phyloP scores from a whole-genome alignment of 2,329 filamentous ascomycete species.

The Pestalotiopsis sp. region DNA sequence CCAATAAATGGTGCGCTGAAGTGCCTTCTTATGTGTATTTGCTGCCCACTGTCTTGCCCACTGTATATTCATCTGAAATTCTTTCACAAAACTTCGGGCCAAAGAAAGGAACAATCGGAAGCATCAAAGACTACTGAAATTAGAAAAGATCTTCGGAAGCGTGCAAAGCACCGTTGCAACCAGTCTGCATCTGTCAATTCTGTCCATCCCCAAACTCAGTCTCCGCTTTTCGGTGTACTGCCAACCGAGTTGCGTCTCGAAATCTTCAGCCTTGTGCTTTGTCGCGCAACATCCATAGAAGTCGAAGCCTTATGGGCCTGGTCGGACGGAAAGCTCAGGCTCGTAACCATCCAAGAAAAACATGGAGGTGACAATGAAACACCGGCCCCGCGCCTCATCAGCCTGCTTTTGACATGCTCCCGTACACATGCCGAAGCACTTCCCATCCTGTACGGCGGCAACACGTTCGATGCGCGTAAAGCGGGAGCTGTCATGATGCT shows the following conservation, averaged over 20 bases:
- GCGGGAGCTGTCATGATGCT: not conserved
- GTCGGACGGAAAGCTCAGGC: too few species aligned
- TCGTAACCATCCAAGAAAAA: too few species aligned
- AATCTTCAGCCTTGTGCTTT: not conserved
- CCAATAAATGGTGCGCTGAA: not conserved
- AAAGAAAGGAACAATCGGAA: not conserved
- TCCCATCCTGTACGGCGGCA: not conserved
- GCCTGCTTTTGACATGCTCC: not conserved
- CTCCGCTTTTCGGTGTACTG: not conserved
- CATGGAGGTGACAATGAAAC: not conserved
- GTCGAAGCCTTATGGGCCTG: not conserved
- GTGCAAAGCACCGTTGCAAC: not conserved
- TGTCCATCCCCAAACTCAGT: not conserved
- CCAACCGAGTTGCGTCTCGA: not conserved
- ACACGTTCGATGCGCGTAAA: not conserved
- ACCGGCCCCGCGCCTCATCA: not conserved
- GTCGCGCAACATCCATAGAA: not conserved
- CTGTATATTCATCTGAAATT: too few species aligned
- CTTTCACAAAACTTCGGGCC: not conserved
- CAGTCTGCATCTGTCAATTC: not conserved
- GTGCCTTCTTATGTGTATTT: not conserved
- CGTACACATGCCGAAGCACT: not conserved
- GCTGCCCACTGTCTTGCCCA: too few species aligned
- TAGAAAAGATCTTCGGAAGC: not conserved
- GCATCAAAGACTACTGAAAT: not conserved